A percentile compares a stretch with the other conserved stretches of the same genome.
These are phyloP conservation scores for Holtermanniella nyarrowii DNA, from an alignment of 768 basidiomycete genomes.

Conservation along the genomic window DNA sequence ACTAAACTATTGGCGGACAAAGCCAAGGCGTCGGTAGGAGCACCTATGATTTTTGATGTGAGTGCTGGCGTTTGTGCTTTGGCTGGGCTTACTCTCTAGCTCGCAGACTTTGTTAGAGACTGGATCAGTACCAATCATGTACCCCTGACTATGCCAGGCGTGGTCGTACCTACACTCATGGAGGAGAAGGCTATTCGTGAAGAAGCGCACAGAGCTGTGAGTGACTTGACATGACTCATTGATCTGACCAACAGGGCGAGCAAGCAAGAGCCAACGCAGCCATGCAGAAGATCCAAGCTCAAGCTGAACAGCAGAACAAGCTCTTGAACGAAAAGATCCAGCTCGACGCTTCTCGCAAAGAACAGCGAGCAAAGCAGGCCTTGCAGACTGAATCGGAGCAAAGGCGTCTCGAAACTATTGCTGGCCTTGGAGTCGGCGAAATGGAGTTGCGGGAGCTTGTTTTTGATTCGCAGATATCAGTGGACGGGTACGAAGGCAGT, in stretches of 20 bases:
- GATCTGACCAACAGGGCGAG: conserved; percentile 13
- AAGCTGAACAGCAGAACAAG: conserved; percentile 20
- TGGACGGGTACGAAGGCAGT: conserved; percentile 21
- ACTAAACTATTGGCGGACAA: conserved; percentile 18
- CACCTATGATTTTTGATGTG: conserved; percentile 33
- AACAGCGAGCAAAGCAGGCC: conserved; percentile 15
- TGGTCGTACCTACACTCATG: conserved; percentile 29
- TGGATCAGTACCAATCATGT: conserved; percentile 34
- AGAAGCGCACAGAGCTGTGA: conserved; percentile 29
- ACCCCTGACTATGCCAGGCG: conserved; percentile 21
- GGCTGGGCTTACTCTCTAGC: conserved; percentile 3
- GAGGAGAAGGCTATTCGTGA: conserved; percentile 35
- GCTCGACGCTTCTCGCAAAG: conserved; percentile 16
- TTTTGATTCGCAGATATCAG: conserved; percentile 17
- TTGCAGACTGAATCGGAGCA: conserved; percentile 15
- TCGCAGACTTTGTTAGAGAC: conserved; percentile 20
- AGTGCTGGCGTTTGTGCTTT: conserved; percentile 1
- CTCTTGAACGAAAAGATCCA: conserved; percentile 26
- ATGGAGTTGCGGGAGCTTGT: conserved; percentile 18
- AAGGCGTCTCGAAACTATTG: conserved; percentile 14
- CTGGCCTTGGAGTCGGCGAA: conserved; percentile 24
- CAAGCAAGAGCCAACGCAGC: conserved; percentile 15
- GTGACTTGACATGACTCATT: neutral
- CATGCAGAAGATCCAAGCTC: conserved; percentile 7
- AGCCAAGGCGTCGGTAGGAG: conserved; percentile 22